These are phyloP conservation scores for Macrolepiota albuminosa DNA, from an alignment of 768 basidiomycete species.

Conservation along the genomic window DNA sequence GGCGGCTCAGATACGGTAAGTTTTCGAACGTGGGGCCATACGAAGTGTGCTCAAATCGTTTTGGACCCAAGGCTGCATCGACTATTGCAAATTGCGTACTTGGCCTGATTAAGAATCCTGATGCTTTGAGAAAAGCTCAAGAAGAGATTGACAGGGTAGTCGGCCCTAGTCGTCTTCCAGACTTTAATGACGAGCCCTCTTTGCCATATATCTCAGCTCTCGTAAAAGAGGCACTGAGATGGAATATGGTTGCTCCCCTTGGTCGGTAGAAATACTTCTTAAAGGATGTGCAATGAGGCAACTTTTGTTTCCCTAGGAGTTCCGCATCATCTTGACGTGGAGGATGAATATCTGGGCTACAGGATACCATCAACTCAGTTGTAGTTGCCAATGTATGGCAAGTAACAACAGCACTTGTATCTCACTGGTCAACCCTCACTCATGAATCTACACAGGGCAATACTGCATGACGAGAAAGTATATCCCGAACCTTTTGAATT, in stretches of 20 bases:
- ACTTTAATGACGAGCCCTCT: constrained; percentile 21
- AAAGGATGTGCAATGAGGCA: not conserved
- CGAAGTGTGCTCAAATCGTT: not conserved
- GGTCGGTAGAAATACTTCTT: not conserved
- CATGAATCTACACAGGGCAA: not conserved
- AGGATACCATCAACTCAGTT: not conserved
- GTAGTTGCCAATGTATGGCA: not conserved
- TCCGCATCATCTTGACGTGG: not conserved
- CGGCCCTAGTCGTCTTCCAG: constrained; percentile 23
- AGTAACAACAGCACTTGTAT: not conserved
- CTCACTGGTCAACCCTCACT: not conserved
- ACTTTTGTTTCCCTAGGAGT: not conserved
- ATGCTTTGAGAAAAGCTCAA: constrained; percentile 11
- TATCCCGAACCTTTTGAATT: not conserved
- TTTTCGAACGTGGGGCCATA: not conserved
- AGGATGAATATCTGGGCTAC: not conserved
- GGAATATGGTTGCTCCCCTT: not conserved
- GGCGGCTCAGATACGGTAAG: not conserved
- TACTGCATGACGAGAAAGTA: not conserved
- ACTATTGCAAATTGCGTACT: not conserved
- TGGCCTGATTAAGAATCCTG: not conserved
- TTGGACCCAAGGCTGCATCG: not conserved
- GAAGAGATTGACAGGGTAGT: constrained; percentile 23
- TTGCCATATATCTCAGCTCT: constrained; percentile 30
- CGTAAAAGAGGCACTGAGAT: constrained; percentile 27